Evolutionary conservation across 192 early-diverging fungal genomes (phyloP), one percentile per base, ranked within the genome.

Genomic region (Chytriomyces hyalinus): DNA sequence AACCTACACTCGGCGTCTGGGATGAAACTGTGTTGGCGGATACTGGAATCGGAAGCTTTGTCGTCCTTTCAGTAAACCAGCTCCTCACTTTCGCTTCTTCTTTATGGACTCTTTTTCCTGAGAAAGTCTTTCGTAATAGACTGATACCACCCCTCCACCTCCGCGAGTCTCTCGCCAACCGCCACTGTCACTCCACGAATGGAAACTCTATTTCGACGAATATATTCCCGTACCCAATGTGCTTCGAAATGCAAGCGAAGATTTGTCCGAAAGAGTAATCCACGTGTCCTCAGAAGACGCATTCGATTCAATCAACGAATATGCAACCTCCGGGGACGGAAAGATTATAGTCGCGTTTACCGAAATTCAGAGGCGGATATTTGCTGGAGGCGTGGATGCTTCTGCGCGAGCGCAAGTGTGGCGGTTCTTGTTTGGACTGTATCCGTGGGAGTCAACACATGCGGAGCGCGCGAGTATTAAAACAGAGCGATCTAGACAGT

Each of bases 381-480:
- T 87, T 80, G 72, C 69, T 26, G 81, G 81, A 43, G 83, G 67
- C 46, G 46, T 68, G 10, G 67, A 68, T 11, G 28, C 67, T 8
- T 26, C 22, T 68, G 10, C 24, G 67, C 71, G 59, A 47, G 15
- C 8, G 24, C 71, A 73, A 49, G 95, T 96, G 10, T 98, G 96
- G 96, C 91, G 93, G 67, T 99, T 93, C 78, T 86, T 99, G 64
- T 81, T 95, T 44, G 88, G 86, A 13, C 85, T 98, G 4, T 97
- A 94, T 79, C 89, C 94, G 6, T 99, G 94, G 94, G 80, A 86
- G n/a, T 94, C 92, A 9, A 93, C 91, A 36, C 90, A 92, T 22
- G 86, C 79, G 11, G 89, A 96, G 80, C 90, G 96, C 64, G 78
- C 22, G 49, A 24, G 28, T 4, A 71, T 78, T 86, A 8, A 82